Conservation (phyloP, 345 rosid genomes). For the Pelargonium nanum region DNA sequence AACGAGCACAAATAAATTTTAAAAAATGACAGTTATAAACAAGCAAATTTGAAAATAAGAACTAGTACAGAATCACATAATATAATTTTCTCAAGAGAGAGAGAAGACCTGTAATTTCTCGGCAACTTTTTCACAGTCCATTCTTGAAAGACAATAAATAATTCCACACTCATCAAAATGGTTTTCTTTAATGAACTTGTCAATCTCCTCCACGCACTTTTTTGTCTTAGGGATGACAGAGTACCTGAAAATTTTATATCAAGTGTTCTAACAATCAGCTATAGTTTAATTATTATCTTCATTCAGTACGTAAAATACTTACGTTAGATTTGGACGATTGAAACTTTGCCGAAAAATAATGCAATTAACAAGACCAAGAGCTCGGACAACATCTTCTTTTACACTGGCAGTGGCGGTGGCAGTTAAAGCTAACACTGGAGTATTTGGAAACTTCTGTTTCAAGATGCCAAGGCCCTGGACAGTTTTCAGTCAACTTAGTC, state of each 20-base stretch:
- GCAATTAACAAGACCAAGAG: constrained; percentile 94
- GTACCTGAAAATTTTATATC: constrained; percentile 38
- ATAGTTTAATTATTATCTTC: constrained; percentile 5
- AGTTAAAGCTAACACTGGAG: constrained; percentile 91
- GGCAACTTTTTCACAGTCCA: constrained; percentile 97
- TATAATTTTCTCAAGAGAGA: no score
- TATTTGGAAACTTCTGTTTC: constrained; percentile 79
- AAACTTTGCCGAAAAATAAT: constrained; percentile 94
- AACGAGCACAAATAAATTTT: background rate
- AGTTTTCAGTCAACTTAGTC: constrained; percentile 11
- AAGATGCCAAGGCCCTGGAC: constrained; percentile 89
- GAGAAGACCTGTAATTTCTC: constrained; percentile 63
- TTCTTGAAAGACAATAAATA: constrained; percentile 93
- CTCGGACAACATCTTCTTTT: constrained; percentile 97
- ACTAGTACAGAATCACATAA: no score
- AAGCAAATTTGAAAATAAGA: background rate
- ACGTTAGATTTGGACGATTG: constrained; percentile 90
- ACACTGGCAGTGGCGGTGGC: constrained; percentile 99
- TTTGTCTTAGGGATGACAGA: constrained; percentile 77
- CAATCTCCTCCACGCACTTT: constrained; percentile 83
- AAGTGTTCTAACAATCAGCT: background rate
- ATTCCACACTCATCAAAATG: constrained; percentile 98
- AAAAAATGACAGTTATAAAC: background rate
- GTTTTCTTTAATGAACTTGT: constrained; percentile 74
- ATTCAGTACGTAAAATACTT: constrained; percentile 10